phyloP scores from a whole-genome alignment of 306 rosid genomes.

The Chamaecrista fasciculata region DNA sequence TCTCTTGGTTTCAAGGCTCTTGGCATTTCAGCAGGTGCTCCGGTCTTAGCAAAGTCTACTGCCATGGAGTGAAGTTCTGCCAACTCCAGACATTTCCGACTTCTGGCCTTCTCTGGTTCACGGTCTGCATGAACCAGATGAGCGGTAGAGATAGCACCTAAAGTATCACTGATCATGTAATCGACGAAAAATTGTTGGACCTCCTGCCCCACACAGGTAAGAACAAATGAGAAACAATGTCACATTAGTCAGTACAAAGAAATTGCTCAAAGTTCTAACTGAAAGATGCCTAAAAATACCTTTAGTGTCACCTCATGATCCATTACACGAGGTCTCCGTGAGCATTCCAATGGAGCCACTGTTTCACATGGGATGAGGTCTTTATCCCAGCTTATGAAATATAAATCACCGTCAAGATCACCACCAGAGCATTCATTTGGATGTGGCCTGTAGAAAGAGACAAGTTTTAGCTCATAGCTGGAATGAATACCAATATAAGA shows the following conservation, averaged over 20 bases:
- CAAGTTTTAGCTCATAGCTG: constrained; percentile 8
- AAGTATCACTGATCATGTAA: constrained; percentile 87
- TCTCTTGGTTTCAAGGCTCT: constrained; percentile 64
- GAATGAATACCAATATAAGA: constrained; percentile 21
- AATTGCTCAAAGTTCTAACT: neutral
- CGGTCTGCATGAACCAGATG: constrained; percentile 87
- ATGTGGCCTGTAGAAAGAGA: constrained; percentile 72
- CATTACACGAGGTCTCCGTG: constrained; percentile 83
- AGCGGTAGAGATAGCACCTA: constrained; percentile 95
- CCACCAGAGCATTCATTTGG: constrained; percentile 99
- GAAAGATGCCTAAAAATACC: constrained; percentile 42
- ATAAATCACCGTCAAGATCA: constrained; percentile 95
- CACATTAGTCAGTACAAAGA: neutral
- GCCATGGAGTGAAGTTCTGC: constrained; percentile 93
- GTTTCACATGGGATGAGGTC: constrained; percentile 59
- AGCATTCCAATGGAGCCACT: constrained; percentile 79
- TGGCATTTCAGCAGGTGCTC: constrained; percentile 96
- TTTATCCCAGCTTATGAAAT: constrained; percentile 82
- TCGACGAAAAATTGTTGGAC: constrained; percentile 85
- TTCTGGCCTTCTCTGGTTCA: constrained; percentile 66
- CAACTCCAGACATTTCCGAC: constrained; percentile 70
- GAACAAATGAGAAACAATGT: constrained; percentile 26
- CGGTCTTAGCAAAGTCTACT: constrained; percentile 95
- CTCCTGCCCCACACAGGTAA: constrained; percentile 53
- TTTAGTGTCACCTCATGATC: constrained; percentile 75